Conservation (phyloP, 73 alveolate species). For the Paramecium caudatum region DNA sequence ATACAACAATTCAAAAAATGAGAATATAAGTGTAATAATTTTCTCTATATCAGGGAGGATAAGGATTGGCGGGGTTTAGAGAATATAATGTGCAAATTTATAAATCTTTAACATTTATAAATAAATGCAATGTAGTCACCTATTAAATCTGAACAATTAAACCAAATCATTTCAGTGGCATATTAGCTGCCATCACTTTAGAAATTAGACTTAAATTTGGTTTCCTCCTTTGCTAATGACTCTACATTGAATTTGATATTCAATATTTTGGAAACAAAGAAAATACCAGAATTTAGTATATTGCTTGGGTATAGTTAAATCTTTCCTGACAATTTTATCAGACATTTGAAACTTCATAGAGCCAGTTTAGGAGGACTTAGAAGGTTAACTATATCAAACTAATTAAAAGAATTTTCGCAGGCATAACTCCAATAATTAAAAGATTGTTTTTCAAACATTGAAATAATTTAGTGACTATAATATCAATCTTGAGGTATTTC, state of each 20-base stretch:
- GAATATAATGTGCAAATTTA: too few species aligned
- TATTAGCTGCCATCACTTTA: background rate
- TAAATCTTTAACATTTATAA: too few species aligned
- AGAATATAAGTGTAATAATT: background rate
- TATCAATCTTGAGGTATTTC: constrained; percentile 44
- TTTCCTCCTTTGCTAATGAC: constrained; percentile 6
- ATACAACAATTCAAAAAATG: too few species aligned
- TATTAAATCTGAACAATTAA: background rate
- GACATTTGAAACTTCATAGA: background rate
- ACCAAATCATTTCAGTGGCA: background rate
- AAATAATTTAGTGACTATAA: background rate
- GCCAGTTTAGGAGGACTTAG: background rate
- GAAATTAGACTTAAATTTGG: background rate
- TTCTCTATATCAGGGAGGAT: background rate
- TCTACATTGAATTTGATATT: background rate
- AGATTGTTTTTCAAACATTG: background rate
- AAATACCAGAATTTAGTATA: background rate
- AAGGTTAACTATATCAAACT: background rate
- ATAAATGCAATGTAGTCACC: background rate
- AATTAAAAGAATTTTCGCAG: constrained; percentile 18
- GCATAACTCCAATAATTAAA: background rate
- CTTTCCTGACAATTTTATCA: background rate
- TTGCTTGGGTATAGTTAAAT: constrained; percentile 21
- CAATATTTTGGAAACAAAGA: background rate
- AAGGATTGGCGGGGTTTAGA: background rate